Evolutionary conservation across 2,329 filamentous ascomycete species (phyloP).

Genomic region (Clonostachys rhizophaga): DNA sequence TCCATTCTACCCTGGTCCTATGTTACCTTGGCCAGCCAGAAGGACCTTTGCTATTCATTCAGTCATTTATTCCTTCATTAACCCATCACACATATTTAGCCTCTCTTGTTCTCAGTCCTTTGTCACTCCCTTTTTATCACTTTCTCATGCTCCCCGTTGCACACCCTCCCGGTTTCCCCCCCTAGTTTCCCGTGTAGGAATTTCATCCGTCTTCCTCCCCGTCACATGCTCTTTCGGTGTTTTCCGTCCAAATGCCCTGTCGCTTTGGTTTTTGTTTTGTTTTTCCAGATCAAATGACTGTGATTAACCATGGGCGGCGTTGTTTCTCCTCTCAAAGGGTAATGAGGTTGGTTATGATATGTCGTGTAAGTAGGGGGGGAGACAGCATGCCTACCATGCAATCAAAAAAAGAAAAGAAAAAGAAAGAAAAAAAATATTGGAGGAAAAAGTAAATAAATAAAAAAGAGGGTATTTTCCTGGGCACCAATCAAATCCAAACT

Average conservation of each 20-base stretch:
- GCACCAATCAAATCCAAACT: no score
- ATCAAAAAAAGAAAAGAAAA: not conserved
- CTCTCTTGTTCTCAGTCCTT: slow-evolving; percentile 1
- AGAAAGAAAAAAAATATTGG: slow-evolving; percentile 1
- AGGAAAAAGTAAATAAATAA: not conserved
- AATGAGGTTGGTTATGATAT: not conserved
- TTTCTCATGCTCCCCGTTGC: not conserved
- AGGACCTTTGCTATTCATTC: not conserved
- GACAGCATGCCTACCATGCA: not conserved
- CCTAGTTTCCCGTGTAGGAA: not conserved
- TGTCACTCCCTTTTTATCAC: not conserved
- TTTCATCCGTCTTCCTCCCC: not conserved
- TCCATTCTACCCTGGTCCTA: no score
- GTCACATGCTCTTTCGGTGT: not conserved
- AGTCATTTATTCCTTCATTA: not conserved
- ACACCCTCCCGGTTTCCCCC: no score
- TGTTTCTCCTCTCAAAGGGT: not conserved
- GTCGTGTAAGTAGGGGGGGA: not conserved
- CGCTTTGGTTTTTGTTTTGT: slow-evolving; percentile 1
- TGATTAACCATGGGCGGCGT: no score
- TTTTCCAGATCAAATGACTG: not conserved
- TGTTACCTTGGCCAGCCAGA: no score
- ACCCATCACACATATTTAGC: no score
- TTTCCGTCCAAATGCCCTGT: not conserved
- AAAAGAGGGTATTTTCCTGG: no score